Percentiles rank a stretch among this genome's conserved stretches.
Conservation (phyloP, 2,329 filamentous ascomycete genomes). For the Aspergillus udagawae region DNA sequence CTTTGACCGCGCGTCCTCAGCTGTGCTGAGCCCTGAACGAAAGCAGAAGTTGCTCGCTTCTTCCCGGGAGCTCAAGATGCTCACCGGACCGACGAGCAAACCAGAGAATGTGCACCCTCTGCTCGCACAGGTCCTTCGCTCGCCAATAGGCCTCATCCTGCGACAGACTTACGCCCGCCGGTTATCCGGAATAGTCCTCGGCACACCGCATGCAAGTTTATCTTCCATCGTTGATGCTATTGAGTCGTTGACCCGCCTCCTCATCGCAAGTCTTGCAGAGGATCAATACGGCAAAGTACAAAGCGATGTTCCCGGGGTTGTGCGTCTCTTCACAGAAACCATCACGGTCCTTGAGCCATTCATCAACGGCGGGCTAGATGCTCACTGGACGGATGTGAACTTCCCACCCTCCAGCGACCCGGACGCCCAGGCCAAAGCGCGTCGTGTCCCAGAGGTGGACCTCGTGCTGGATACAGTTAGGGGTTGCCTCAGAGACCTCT, state of each 20-base stretch:
- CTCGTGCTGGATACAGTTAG: slow-evolving; percentile 63
- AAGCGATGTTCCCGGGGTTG: slow-evolving; percentile 68
- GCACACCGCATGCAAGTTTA: slow-evolving; percentile 66
- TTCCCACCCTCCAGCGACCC: slow-evolving; percentile 40
- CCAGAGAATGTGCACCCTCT: slow-evolving; percentile 49
- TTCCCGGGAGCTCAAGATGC: slow-evolving; percentile 35
- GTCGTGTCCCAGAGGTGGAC: slow-evolving; percentile 62
- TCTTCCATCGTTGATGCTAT: slow-evolving; percentile 67
- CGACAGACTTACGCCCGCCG: slow-evolving; percentile 64
- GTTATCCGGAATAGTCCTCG: slow-evolving; percentile 65
- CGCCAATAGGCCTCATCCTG: slow-evolving; percentile 63
- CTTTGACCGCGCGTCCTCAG: slow-evolving; percentile 37
- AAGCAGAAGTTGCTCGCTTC: slow-evolving; percentile 36
- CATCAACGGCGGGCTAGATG: slow-evolving; percentile 45
- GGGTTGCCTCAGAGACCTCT: slow-evolving; percentile 59
- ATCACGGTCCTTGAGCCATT: slow-evolving; percentile 69
- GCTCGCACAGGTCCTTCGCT: slow-evolving; percentile 46
- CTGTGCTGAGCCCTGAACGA: slow-evolving; percentile 37
- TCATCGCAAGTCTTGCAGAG: slow-evolving; percentile 70
- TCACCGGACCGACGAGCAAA: slow-evolving; percentile 38
- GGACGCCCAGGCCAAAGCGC: slow-evolving; percentile 30
- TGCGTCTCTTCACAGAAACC: slow-evolving; percentile 67
- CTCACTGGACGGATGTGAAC: slow-evolving; percentile 76
- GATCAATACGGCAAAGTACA: slow-evolving; percentile 86
- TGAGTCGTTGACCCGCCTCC: slow-evolving; percentile 65